Evolutionary conservation across 2,329 filamentous ascomycete species (phyloP).

Genomic region (Sporothrix curviconia): DNA sequence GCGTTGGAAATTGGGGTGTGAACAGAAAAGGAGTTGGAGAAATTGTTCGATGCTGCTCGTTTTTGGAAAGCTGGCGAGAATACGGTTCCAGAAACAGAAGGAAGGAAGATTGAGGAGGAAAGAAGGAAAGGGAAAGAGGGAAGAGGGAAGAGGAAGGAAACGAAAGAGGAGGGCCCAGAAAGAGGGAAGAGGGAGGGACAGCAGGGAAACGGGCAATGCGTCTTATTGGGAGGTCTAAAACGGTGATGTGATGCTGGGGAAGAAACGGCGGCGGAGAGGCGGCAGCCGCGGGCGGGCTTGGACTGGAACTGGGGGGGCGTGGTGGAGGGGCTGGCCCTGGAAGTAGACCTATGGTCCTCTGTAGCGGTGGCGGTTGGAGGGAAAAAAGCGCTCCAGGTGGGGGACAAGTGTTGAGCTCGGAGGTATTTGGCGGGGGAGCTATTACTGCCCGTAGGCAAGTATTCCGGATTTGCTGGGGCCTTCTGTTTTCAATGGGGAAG

Average conservation of each 20-base stretch:
- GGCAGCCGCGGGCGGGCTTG: neutral
- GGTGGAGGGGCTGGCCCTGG: neutral
- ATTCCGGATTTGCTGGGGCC: neutral
- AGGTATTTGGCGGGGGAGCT: conserved; percentile 7
- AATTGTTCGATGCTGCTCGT: neutral
- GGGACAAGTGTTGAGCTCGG: neutral
- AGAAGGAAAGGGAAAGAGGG: neutral
- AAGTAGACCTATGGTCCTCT: neutral
- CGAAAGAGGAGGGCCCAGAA: neutral
- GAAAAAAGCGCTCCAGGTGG: conserved; percentile 4
- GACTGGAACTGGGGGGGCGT: neutral
- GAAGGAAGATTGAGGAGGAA: neutral
- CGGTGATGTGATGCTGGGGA: conserved; percentile 20
- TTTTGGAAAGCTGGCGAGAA: neutral
- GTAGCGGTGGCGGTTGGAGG: conserved; percentile 5
- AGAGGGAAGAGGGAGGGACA: conserved; percentile 4
- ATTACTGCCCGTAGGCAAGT: neutral
- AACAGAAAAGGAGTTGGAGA: neutral
- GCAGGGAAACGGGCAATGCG: conserved; percentile 4
- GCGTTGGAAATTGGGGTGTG: neutral
- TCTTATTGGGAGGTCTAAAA: conserved; percentile 13
- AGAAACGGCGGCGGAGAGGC: conserved; percentile 3
- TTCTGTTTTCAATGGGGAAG: conserved; percentile 9
- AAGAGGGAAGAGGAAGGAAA: neutral
- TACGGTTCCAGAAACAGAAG: neutral